Evolutionary conservation across 257 asterid genomes (phyloP).

Genomic region (Gentiana macrophylla): DNA sequence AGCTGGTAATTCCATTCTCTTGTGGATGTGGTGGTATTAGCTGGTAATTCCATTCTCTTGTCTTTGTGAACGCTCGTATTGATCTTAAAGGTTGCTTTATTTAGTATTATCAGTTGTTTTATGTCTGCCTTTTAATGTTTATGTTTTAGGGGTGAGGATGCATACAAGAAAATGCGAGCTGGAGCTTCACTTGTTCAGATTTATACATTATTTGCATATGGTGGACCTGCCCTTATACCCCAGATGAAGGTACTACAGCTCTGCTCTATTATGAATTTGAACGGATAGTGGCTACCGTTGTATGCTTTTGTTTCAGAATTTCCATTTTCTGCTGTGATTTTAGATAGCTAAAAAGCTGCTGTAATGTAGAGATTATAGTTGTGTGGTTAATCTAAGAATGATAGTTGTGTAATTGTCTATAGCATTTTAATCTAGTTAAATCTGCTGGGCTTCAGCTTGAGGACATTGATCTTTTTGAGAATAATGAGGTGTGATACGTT

Average conservation of each 20-base stretch:
- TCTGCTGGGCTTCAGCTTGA: too few species aligned
- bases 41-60: conserved; percentile 33
- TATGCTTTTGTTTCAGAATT: background rate
- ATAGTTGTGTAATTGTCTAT: too few species aligned
- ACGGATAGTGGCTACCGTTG: background rate
- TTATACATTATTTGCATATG: conserved; percentile 89
- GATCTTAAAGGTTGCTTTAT: background rate
- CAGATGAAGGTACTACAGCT: conserved; percentile 53
- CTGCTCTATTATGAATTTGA: background rate
- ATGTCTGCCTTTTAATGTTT: background rate
- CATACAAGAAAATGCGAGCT: conserved; percentile 86
- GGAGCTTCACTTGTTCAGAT: conserved; percentile 96
- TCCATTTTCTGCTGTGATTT: too few species aligned
- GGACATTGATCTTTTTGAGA: too few species aligned
- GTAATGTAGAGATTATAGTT: too few species aligned
- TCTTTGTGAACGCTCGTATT: background rate
- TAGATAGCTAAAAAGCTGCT: too few species aligned
- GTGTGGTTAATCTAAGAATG: too few species aligned
- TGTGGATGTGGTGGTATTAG: conserved; percentile 67
- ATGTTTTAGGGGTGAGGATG: conserved; percentile 80
- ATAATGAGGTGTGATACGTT: too few species aligned
- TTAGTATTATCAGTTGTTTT: background rate
- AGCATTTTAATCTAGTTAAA: too few species aligned
- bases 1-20: too few species aligned
- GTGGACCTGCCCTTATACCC: conserved; percentile 97